phyloP scores from a whole-genome alignment of 2,329 filamentous ascomycete genomes.

The Xylaria polymorpha region DNA sequence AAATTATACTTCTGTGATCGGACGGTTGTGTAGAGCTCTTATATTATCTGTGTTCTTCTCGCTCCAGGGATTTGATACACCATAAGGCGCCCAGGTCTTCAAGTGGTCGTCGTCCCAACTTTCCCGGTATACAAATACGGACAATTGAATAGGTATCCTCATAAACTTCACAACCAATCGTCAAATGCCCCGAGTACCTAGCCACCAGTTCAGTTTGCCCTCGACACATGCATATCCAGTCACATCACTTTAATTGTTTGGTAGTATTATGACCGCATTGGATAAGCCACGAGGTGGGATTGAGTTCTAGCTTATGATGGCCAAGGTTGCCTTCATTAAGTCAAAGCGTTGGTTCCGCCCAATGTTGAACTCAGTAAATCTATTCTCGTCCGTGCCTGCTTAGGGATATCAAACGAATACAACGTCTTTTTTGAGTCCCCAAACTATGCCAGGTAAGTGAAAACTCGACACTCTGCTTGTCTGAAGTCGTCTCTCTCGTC shows the following conservation, averaged over 20 bases:
- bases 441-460: constrained; percentile 21
- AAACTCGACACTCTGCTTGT: constrained; percentile 31
- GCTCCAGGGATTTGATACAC: not conserved
- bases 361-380: constrained; percentile 19
- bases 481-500: constrained; percentile 9
- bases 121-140: not conserved
- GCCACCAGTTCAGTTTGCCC: not conserved
- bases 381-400: constrained; percentile 35
- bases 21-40: not conserved
- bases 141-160: too few species aligned
- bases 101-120: not conserved
- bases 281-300: not conserved
- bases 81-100: not conserved
- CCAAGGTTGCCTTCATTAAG: not conserved
- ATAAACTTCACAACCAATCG: too few species aligned
- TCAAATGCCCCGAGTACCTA: too few species aligned
- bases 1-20: not conserved
- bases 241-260: not conserved
- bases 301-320: not conserved
- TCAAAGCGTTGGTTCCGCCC: not conserved
- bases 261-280: not conserved
- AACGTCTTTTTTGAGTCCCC: constrained; percentile 25
- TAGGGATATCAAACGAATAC: constrained; percentile 37
- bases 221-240: not conserved
- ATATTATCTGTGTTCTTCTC: not conserved